Conservation (phyloP, 2,329 filamentous ascomycete genomes). For the Aspergillus phoenicis region DNA sequence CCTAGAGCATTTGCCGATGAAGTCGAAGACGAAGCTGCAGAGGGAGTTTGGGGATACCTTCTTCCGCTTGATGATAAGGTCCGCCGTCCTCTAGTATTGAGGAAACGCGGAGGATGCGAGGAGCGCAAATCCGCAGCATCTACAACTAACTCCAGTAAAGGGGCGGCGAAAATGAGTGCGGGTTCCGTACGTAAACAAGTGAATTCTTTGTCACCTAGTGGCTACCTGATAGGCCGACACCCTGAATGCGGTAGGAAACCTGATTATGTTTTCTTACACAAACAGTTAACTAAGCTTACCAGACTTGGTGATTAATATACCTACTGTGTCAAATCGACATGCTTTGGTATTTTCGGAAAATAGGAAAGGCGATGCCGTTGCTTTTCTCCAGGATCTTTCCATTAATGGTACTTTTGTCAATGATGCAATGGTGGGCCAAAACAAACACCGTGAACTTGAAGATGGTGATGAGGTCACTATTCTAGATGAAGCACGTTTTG, state of each 20-base stretch:
- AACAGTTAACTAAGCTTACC: conserved; percentile 21
- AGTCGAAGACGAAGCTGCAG: conserved; percentile 77
- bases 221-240: conserved; percentile 90
- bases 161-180: conserved; percentile 55
- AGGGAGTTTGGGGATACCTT: conserved; percentile 95
- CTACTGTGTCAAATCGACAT: conserved; percentile 80
- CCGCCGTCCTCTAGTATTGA: conserved; percentile 72
- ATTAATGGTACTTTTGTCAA: conserved; percentile 97
- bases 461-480: conserved; percentile 91
- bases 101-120: conserved; percentile 71
- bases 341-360: conserved; percentile 59
- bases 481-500: conserved; percentile 79
- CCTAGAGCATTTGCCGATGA: conserved; percentile 74
- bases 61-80: conserved; percentile 75
- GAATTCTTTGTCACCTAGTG: conserved; percentile 66
- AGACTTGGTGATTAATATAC: conserved; percentile 75
- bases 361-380: conserved; percentile 60
- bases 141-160: conserved; percentile 41
- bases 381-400: conserved; percentile 88
- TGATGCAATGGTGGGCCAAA: conserved; percentile 84
- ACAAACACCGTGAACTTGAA: conserved; percentile 83
- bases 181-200: conserved; percentile 60
- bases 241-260: conserved; percentile 79
- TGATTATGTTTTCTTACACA: neutral
- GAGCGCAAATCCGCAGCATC: conserved; percentile 42